A percentile compares a stretch with the other conserved stretches of the same genome.
These are phyloP conservation scores for Aspergillus funiculosus DNA, from an alignment of 495 filamentous ascomycete species.

Conservation along the genomic window DNA sequence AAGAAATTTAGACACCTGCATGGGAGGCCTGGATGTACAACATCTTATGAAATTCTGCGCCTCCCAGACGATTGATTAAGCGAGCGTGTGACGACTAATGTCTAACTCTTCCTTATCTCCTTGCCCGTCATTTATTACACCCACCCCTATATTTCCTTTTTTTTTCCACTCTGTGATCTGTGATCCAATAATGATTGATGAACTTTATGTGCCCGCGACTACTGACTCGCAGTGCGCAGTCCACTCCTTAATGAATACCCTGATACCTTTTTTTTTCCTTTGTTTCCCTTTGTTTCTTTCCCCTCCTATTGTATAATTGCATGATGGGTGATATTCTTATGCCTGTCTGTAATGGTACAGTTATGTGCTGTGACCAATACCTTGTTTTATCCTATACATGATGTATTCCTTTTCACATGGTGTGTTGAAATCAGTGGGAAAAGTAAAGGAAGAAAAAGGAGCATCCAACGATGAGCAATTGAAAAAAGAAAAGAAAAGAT, in stretches of 20 bases:
- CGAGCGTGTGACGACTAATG: conserved; percentile 36
- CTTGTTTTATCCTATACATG: conserved; percentile 11
- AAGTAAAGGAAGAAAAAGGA: neutral
- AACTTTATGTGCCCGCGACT: conserved; percentile 33
- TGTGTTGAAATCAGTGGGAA: neutral
- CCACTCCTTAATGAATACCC: conserved; percentile 28
- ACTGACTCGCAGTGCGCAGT: conserved; percentile 37
- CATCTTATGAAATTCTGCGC: conserved; percentile 19
- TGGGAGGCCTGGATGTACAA: conserved; percentile 24
- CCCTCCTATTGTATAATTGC: conserved; percentile 12
- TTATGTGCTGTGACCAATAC: conserved; percentile 10
- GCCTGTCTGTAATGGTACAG: conserved; percentile 12
- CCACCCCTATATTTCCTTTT: conserved; percentile 23
- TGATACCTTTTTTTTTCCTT: conserved; percentile 19
- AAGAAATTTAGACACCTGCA: conserved; percentile 14
- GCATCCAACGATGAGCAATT: too few species aligned
- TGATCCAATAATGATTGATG: conserved; percentile 29
- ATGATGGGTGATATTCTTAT: conserved; percentile 9
- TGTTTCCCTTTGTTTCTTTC: too few species aligned
- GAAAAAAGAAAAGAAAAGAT: too few species aligned
- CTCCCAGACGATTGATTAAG: conserved; percentile 20
- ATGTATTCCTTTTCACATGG: conserved; percentile 8
- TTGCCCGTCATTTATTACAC: conserved; percentile 9
- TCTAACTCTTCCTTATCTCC: conserved; percentile 17
- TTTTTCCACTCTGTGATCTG: conserved; percentile 12